Conservation (phyloP, 495 filamentous ascomycete genomes). For the Xylaria curta region DNA sequence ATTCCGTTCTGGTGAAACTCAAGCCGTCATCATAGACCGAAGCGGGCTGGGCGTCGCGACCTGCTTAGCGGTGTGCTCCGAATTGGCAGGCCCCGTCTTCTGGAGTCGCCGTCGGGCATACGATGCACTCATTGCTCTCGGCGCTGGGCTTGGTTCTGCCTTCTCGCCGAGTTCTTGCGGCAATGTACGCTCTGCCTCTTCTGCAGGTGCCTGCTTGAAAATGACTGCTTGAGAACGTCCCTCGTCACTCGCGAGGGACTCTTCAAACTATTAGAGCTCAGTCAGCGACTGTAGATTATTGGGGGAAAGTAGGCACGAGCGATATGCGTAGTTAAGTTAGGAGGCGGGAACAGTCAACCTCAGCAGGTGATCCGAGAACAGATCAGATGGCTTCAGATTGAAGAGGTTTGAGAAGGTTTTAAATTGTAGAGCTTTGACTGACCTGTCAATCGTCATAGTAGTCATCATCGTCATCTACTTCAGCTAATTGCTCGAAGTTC, state of each 20-base stretch:
- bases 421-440: slow-evolving; percentile 27
- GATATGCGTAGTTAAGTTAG: slow-evolving; percentile 4
- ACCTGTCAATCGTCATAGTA: slow-evolving; percentile 85
- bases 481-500: slow-evolving; percentile 98
- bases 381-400: slow-evolving; percentile 16
- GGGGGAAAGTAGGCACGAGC: neutral
- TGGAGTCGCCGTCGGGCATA: slow-evolving; percentile 41
- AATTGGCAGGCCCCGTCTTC: slow-evolving; percentile 47
- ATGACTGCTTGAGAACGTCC: slow-evolving; percentile 77
- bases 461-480: slow-evolving; percentile 95
- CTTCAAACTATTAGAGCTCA: slow-evolving; percentile 74
- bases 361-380: neutral
- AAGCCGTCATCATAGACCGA: slow-evolving; percentile 65
- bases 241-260: slow-evolving; percentile 90
- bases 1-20: slow-evolving; percentile 46
- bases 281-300: slow-evolving; percentile 33
- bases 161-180: slow-evolving; percentile 47
- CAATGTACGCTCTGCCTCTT: slow-evolving; percentile 43
- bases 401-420: slow-evolving; percentile 12
- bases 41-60: slow-evolving; percentile 63
- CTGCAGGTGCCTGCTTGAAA: slow-evolving; percentile 54
- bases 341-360: neutral
- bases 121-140: slow-evolving; percentile 41
- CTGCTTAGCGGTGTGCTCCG: slow-evolving; percentile 45
- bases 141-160: slow-evolving; percentile 47